Base-by-base conservation (phyloP, 208 protist species). In the Leptomonas seymouri region DNA sequence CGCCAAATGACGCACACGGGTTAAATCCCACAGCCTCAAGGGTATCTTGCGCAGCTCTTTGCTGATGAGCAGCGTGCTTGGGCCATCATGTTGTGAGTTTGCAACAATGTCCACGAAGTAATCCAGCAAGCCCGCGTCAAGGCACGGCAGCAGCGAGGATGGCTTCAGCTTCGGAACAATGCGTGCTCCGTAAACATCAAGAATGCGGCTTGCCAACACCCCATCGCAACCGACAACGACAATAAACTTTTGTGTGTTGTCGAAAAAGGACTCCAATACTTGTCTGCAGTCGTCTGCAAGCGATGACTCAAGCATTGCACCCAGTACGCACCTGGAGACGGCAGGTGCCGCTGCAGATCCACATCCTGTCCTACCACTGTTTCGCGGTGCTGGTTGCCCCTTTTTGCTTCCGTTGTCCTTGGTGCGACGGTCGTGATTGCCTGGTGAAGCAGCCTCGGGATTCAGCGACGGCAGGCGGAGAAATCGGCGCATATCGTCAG, bases 81-180 rank as follows among this genome's bases (percentile, higher is more conserved):
- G 28, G 8, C 50, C 50, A 0, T 21, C 46, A 0, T 4, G 0
- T 45, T 50, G 71, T 23, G 50, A 73, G 41, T 0, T 71, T 28
- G 27, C 56, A 12, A 91, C 81, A 5, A 87, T 48, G 64, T 93
- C 87, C 14, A 95, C 63, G 68, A 84, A 88, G 54, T 78, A 79
- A 60, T 90, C 84, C 30, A 91, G 50, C 53, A 92, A 15, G 21
- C 62, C 7, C 2, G 62, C 80, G 59, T 85, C 67, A 6, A 95
- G 65, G 31, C 76, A 87, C 1, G 67, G 68, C 9, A 95, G 44
- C 8, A 95, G 59, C 8, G 85, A 70, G 3, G 78, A 66, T 15
- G 81, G 82, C 45, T 71, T 78, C 54, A 95, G 72, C 23, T 50
- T 67, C 16, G 81, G 77, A 31, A 89, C 51, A 28, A 95, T 53